Percentiles rank a stretch among this genome's conserved stretches.
Evolutionary conservation across 176 grass and related monocot genomes (phyloP).

Genomic region (Raddia guianensis): DNA sequence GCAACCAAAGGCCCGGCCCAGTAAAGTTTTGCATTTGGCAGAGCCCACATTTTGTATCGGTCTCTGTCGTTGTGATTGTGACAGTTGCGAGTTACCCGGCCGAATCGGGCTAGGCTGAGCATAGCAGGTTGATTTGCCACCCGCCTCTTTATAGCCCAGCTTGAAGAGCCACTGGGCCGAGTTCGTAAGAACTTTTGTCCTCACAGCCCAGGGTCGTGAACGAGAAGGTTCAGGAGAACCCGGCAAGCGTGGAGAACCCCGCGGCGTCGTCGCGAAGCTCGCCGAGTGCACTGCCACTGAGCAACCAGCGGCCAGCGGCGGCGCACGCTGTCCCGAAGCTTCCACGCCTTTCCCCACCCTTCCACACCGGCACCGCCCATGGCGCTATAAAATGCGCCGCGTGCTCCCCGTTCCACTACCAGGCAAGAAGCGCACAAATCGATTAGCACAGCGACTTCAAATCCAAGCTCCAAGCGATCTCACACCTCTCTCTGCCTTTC

Average conservation of each 20-base stretch:
- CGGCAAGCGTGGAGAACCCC: slow-evolving; percentile 31
- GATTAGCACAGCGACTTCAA: background rate
- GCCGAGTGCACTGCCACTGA: background rate
- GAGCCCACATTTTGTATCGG: too few species aligned
- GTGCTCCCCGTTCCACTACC: background rate
- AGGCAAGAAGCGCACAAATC: background rate
- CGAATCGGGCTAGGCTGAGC: too few species aligned
- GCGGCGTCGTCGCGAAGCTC: slow-evolving; percentile 11
- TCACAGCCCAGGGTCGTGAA: background rate
- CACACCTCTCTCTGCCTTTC: background rate
- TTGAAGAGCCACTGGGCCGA: too few species aligned
- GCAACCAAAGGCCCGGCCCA: too few species aligned
- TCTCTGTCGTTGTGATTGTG: too few species aligned
- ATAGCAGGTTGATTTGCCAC: too few species aligned
- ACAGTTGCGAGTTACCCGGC: too few species aligned
- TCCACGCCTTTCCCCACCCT: slow-evolving; percentile 35
- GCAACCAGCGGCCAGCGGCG: background rate
- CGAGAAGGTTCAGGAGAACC: slow-evolving; percentile 50
- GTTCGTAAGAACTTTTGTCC: background rate
- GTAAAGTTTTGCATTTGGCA: too few species aligned
- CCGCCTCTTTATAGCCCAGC: too few species aligned
- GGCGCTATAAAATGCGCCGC: slow-evolving; percentile 31
- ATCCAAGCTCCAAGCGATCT: slow-evolving; percentile 14
- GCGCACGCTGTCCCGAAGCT: slow-evolving; percentile 35
- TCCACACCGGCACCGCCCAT: background rate